phyloP scores from a whole-genome alignment of 768 basidiomycete genomes.

The Amanita thiersii region DNA sequence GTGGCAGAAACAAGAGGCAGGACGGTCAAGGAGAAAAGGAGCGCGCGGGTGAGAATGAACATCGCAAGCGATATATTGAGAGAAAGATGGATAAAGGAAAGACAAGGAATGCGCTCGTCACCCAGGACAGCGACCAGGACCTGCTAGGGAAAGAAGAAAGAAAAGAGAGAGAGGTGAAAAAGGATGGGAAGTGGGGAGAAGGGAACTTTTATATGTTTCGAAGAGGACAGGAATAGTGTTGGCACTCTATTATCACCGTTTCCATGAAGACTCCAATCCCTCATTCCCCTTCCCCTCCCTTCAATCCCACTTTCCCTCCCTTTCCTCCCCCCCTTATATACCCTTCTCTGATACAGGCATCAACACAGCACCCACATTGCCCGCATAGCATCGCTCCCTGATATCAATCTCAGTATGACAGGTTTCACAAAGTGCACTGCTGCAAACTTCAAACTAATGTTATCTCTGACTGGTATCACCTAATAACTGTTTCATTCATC shows the following conservation, averaged over 20 bases:
- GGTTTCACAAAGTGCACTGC: no score
- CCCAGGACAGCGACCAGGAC: slow-evolving; percentile 13
- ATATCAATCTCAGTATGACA: no score
- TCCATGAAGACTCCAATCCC: no score
- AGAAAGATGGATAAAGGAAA: slow-evolving; percentile 17
- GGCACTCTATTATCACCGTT: neutral
- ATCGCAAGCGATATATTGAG: slow-evolving; percentile 31
- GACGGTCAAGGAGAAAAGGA: slow-evolving; percentile 41
- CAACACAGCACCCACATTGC: no score
- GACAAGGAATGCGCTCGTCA: slow-evolving; percentile 13
- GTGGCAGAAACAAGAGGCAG: slow-evolving; percentile 41
- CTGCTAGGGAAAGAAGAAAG: slow-evolving; percentile 17
- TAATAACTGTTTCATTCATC: slow-evolving; percentile 14
- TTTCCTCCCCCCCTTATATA: no score
- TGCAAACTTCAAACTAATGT: neutral
- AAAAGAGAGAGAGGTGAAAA: slow-evolving; percentile 17
- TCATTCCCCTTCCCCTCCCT: no score
- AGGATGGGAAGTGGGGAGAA: neutral
- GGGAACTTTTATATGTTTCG: slow-evolving; percentile 1
- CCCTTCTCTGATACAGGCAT: no score
- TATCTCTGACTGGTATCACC: slow-evolving; percentile 4
- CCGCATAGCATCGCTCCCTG: no score
- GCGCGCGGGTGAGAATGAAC: slow-evolving; percentile 23
- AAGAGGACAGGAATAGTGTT: neutral
- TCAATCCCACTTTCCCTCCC: no score